Evolutionary conservation across 2,329 filamentous ascomycete genomes (phyloP), one percentile per base, ranked within the genome.

Genomic region (Fusarium chuoi): DNA sequence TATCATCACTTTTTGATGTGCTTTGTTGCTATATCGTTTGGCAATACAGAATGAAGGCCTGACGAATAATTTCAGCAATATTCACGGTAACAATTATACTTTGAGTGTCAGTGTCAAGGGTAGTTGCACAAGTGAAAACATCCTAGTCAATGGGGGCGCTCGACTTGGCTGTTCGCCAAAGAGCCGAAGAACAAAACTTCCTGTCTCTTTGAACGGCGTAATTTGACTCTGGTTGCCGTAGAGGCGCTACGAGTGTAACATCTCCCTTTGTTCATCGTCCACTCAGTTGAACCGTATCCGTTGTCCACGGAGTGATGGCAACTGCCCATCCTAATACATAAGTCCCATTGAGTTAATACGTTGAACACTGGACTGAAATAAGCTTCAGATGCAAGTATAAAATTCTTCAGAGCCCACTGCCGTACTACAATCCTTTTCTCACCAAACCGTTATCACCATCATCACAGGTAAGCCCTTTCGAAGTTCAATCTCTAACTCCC

Each of bases 81-180:
- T 14, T 20, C 6, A 26, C 44, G 5, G 5, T 20, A 14, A 7
- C 7, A 46, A 4, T 9, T 0, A 14, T n/a, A 48, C 6, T 10
- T 11, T 4, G 1, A 18, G 5, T 33, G 15, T 18, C 0, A 7
- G 5, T 33, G n/a, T 4, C 0, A 18, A 9, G 14, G 7, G 10
- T 18, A 5, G 10, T 30, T 17, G 0, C 22, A 1, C 0, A 6
- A 5, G 8, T 3, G 4, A 15, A 6, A 2, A n/a, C 4, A 0
- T n/a, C 28, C 0, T 8, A 8, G 18, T 17, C 7, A 6, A n/a
- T n/a, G 3, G 0, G n/a, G 28, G 6, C 14, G 1, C 20, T 17
- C 10, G n/a, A 2, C n/a, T 30, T 8, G 2, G 7, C 2, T 48
- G 7, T n/a, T 49, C 12, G 5, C 15, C 2, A 30, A 20, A 20